Evolutionary conservation across 192 early-diverging fungal species (phyloP), one percentile per base, ranked within the genome.

Genomic region (Cladochytrium replicatum): DNA sequence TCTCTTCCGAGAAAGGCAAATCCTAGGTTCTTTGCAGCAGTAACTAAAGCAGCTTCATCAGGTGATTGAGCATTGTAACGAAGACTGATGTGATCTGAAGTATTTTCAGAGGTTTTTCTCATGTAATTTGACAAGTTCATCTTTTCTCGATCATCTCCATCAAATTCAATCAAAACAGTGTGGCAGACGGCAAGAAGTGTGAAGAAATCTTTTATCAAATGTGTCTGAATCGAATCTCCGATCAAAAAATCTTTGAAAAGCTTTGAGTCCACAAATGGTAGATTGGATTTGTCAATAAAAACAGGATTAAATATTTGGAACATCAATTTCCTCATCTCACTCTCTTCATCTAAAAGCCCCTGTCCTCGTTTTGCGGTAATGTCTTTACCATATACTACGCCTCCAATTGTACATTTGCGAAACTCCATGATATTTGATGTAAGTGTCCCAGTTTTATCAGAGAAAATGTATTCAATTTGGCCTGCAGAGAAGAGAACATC

Each of bases 391-490:
- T 98, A 98, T 5, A 83, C 66, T 22, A 77, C 74, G 9, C 93
- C 94, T 51, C 76, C 77, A 58, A 98, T 87, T 0, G 84, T 77
- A 65, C 87, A 91, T 69, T 89, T 89, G 42, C 88, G 88, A 51
- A 97, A 97, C 61, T 93, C 84, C 93, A 97, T 97, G 27, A 88
- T 78, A 55, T 97, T 97, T 52, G 85, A 83, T 5, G 93, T 97
- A 44, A 97, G 68, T 3, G 93, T 94, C 11, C 93, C 93, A 13
- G 93, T 97, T 57, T 97, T 97, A 67, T 97, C 93, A 22, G 84
- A 85, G 56, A 97, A 97, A 0, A 97, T 79, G 59, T 97, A 97
- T 56, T 93, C 87, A 26, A 97, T 89, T 58, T 93, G 89, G 44
- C 89, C 61, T 55, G 24, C 23, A 13, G 5, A 21, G 26, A 2